A percentile compares a stretch with the other conserved stretches of the same genome.
Conservation (phyloP, 495 filamentous ascomycete species). For the Barbatosphaeria neglecta region DNA sequence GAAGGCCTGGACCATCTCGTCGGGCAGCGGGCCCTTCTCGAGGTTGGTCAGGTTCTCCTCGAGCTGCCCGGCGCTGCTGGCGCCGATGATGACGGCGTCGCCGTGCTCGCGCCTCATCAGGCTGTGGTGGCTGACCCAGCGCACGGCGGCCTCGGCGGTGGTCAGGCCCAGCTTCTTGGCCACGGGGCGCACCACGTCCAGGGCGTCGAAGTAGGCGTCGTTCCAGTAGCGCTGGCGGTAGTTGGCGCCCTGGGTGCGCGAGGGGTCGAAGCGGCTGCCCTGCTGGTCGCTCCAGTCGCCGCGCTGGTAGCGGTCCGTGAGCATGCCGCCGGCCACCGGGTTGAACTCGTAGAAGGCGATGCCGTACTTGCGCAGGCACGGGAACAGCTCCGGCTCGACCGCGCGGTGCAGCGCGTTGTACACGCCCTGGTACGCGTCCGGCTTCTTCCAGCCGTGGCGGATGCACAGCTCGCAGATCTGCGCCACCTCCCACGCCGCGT, state of each 20-base stretch:
- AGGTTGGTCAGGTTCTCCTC: slow-evolving; percentile 38
- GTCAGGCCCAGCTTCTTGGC: slow-evolving; percentile 33
- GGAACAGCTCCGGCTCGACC: slow-evolving; percentile 37
- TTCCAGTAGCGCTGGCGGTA: slow-evolving; percentile 35
- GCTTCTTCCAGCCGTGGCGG: slow-evolving; percentile 43
- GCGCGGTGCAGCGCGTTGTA: slow-evolving; percentile 51
- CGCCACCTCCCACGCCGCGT: slow-evolving; percentile 42
- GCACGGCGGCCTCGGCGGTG: slow-evolving; percentile 30
- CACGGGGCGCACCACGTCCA: slow-evolving; percentile 31
- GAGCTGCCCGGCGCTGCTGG: slow-evolving; percentile 35
- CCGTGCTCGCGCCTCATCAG: slow-evolving; percentile 22
- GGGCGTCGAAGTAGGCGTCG: slow-evolving; percentile 32
- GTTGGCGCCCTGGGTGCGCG: slow-evolving; percentile 22
- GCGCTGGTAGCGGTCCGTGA: slow-evolving; percentile 26
- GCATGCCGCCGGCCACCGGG: slow-evolving; percentile 35
- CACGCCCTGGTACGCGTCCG: slow-evolving; percentile 52
- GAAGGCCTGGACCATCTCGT: slow-evolving; percentile 40
- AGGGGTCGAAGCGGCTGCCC: slow-evolving; percentile 33
- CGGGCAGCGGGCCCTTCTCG: slow-evolving; percentile 41
- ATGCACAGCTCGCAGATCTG: slow-evolving; percentile 41
- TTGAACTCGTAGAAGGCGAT: slow-evolving; percentile 40
- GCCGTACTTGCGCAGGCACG: slow-evolving; percentile 39
- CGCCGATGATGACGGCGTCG: slow-evolving; percentile 45
- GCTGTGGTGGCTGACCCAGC: slow-evolving; percentile 38
- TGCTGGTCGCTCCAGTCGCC: slow-evolving; percentile 21